These are phyloP conservation scores for Trichoderma breve DNA, from an alignment of 2,329 filamentous ascomycete genomes.

Conservation along the genomic window DNA sequence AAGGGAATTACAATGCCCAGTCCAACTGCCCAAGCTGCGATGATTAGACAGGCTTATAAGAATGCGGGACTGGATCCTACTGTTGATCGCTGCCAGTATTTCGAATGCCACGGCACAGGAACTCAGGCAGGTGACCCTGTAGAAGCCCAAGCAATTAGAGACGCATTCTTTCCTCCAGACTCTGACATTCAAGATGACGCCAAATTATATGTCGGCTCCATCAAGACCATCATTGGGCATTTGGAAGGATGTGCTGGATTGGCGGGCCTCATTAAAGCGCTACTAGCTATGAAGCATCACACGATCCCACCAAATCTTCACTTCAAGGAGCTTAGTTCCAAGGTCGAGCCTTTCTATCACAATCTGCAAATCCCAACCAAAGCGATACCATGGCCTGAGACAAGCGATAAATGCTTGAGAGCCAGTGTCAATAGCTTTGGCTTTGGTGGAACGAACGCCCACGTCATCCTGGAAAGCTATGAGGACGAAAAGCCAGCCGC, in stretches of 20 bases:
- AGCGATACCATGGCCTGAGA: too few relatives aligned
- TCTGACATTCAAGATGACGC: too few relatives aligned
- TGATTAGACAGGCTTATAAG: neutral
- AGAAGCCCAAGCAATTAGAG: constrained; percentile 1
- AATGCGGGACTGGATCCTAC: constrained; percentile 36
- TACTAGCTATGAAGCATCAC: constrained; percentile 16
- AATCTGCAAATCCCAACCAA: constrained; percentile 26
- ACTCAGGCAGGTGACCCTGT: constrained; percentile 33
- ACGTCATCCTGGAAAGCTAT: too few relatives aligned
- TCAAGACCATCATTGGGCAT: too few relatives aligned
- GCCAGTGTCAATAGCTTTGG: too few relatives aligned
- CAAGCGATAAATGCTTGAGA: too few relatives aligned
- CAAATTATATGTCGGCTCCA: too few relatives aligned
- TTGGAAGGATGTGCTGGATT: too few relatives aligned
- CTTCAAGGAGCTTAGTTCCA: constrained; percentile 21
- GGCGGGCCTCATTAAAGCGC: constrained; percentile 12
- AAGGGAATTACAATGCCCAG: too few relatives aligned
- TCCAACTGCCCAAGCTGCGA: too few relatives aligned
- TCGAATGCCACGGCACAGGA: constrained; percentile 16
- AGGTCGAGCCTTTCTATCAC: constrained; percentile 18
- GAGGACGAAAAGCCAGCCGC: too few relatives aligned
- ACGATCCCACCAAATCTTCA: constrained; percentile 29
- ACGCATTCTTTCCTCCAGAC: neutral
- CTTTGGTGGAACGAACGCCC: too few relatives aligned
- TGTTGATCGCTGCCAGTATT: constrained; percentile 33